Evolutionary conservation across 176 grass and related monocot species (phyloP).

Genomic region (Carex littledalei): DNA sequence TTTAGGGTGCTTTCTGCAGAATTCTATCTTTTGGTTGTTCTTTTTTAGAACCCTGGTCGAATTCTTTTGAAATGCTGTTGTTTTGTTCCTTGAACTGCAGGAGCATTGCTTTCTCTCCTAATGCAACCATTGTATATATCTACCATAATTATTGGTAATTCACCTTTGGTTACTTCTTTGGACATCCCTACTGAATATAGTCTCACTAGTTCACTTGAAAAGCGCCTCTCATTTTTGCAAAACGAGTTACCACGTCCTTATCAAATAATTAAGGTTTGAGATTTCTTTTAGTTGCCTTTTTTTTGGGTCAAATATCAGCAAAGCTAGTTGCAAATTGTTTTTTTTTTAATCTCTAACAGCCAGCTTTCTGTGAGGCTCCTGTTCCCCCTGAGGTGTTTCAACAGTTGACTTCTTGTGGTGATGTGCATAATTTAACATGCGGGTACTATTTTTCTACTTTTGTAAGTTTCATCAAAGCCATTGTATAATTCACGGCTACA

Average conservation of each 20-base stretch:
- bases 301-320: not conserved
- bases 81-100: slow-evolving; percentile 26
- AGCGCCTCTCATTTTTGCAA: slow-evolving; percentile 32
- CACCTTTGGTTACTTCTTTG: slow-evolving; percentile 28
- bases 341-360: slow-evolving; percentile 30
- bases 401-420: slow-evolving; percentile 28
- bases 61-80: not conserved
- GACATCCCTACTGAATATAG: slow-evolving; percentile 36
- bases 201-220: slow-evolving; percentile 35
- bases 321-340: slow-evolving; percentile 1
- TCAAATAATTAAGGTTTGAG: slow-evolving; percentile 38
- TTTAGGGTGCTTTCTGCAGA: not conserved
- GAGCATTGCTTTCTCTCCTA: slow-evolving; percentile 56
- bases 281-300: not conserved
- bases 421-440: slow-evolving; percentile 66
- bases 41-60: not conserved
- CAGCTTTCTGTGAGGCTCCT: slow-evolving; percentile 52
- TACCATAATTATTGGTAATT: slow-evolving; percentile 52
- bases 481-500: not conserved
- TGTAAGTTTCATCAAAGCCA: not conserved
- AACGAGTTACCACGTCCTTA: slow-evolving; percentile 22
- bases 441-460: slow-evolving; percentile 44
- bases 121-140: slow-evolving; percentile 83
- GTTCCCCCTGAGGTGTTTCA: slow-evolving; percentile 58
- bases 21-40: not conserved